Evolutionary conservation across 139 green algal genomes (phyloP), one percentile per base, ranked within the genome.

Genomic region (Dunaliella primolecta): DNA sequence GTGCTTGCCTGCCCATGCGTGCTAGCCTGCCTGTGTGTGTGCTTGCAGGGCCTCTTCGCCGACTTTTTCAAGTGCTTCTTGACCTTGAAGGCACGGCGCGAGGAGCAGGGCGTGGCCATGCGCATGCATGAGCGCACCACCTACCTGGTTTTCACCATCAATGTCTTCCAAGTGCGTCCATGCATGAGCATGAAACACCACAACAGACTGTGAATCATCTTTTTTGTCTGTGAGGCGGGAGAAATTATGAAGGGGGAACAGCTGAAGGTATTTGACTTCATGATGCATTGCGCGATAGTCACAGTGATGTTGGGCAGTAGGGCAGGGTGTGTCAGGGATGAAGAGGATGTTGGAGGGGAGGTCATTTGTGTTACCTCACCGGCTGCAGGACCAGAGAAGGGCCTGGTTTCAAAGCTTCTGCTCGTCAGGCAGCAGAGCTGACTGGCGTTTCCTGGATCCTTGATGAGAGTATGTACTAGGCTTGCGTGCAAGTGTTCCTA

Each of bases 131-230:
- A 98, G 91, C 85, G 86, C n/a, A 93, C 95, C 1, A 82, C 90
- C 7, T 97, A 95, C 91, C 83, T 98, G 71, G 84, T 97, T 21
- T 98, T 98, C 84, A 82, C 94, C 78, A 96, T 96, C 87, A 93
- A 98, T 78, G 87, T 92, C 32, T 98, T 98, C 85, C 92, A 95
- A 91, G 92, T 93, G 78, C 1, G 80, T 27, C 38, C 37, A 75
- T n/a, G 79, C 37, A 75, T 1, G 37, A 46, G 30, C 34, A 70
- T 31, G 31, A 78, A 29, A 31, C 25, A 29, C 71, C 72, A 78
- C 27, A 29, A 33, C 72, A 78, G 25, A n/a, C 23, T 29, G n/a
- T 78, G 27, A 3, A 31, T 78, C 3, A 35, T 29, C 3, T 33
- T 78, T 29, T 33, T 21, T 29, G 32, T 78, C 21, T 35, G 72